Percentiles rank a stretch among this genome's conserved stretches.
phyloP scores from a whole-genome alignment of 495 filamentous ascomycete species.

The Polyplosphaeria fusca region DNA sequence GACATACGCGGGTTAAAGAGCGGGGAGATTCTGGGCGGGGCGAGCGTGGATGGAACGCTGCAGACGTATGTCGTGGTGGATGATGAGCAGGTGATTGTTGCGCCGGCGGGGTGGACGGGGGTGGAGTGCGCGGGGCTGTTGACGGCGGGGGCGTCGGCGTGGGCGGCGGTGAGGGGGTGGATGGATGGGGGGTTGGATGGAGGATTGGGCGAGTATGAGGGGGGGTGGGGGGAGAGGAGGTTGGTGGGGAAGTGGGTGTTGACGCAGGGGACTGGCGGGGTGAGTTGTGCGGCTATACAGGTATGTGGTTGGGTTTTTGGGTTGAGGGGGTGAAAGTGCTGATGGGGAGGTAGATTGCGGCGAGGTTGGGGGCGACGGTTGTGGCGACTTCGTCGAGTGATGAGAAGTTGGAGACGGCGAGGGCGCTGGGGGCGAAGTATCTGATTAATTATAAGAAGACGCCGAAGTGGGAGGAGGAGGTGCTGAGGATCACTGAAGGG shows the following conservation, averaged over 20 bases:
- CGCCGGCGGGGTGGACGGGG: slow-evolving; percentile 38
- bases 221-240: background rate
- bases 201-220: background rate
- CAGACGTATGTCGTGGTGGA: slow-evolving; percentile 35
- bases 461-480: slow-evolving; percentile 39
- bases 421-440: slow-evolving; percentile 30
- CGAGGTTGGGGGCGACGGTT: slow-evolving; percentile 35
- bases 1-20: slow-evolving; percentile 19
- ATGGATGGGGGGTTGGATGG: slow-evolving; percentile 10
- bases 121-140: slow-evolving; percentile 39
- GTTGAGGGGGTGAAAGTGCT: background rate
- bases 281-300: slow-evolving; percentile 35
- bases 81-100: slow-evolving; percentile 30
- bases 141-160: slow-evolving; percentile 43
- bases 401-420: slow-evolving; percentile 33
- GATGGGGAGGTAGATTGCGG: slow-evolving; percentile 26
- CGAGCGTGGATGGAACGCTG: slow-evolving; percentile 32
- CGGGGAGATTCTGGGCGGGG: slow-evolving; percentile 27
- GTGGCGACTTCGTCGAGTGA: slow-evolving; percentile 40
- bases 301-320: background rate
- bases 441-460: slow-evolving; percentile 40
- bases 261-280: slow-evolving; percentile 43
- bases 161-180: background rate
- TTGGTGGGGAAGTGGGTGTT: slow-evolving; percentile 33
- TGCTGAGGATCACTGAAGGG: slow-evolving; percentile 36